Percentiles rank a stretch among this genome's conserved stretches.
phyloP scores from a whole-genome alignment of 441 rosid genomes.

The Croton laevigatus region DNA sequence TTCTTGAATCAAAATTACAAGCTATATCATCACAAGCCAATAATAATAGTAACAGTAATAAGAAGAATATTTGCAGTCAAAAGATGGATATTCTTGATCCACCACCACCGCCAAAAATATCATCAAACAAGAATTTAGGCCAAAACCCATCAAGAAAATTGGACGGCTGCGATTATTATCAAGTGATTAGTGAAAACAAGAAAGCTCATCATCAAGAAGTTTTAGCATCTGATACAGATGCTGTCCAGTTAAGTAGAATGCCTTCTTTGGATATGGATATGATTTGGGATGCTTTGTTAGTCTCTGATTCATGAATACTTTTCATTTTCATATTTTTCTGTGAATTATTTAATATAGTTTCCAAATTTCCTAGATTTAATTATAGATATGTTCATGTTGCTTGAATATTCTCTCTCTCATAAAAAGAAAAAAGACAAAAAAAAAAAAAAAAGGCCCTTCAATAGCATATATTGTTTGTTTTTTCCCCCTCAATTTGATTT shows the following conservation, averaged over 20 bases:
- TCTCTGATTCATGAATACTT: conserved; percentile 42
- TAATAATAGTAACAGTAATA: too few relatives aligned
- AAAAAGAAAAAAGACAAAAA: too few relatives aligned
- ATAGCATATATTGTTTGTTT: not conserved
- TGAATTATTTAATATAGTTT: not conserved
- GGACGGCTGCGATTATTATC: conserved; percentile 31
- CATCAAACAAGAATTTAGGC: conserved; percentile 11
- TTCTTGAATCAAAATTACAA: conserved; percentile 76
- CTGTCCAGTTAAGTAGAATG: conserved; percentile 85
- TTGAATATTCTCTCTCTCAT: too few relatives aligned
- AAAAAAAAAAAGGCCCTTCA: too few relatives aligned
- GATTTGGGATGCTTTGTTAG: conserved; percentile 87
- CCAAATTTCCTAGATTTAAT: not conserved
- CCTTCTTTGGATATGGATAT: conserved; percentile 96
- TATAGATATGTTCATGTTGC: not conserved
- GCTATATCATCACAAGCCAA: conserved; percentile 49
- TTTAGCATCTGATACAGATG: conserved; percentile 41
- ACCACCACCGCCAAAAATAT: not conserved
- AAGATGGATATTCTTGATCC: conserved; percentile 23
- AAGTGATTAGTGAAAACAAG: conserved; percentile 27
- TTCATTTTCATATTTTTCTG: conserved; percentile 11
- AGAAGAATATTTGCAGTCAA: conserved; percentile 17
- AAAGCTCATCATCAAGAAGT: conserved; percentile 29
- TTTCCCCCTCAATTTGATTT: not conserved
- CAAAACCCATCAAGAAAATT: conserved; percentile 25